A percentile compares a stretch with the other conserved stretches of the same genome.
Evolutionary conservation across 768 basidiomycete species (phyloP).

Genomic region (Mycena belliarum): DNA sequence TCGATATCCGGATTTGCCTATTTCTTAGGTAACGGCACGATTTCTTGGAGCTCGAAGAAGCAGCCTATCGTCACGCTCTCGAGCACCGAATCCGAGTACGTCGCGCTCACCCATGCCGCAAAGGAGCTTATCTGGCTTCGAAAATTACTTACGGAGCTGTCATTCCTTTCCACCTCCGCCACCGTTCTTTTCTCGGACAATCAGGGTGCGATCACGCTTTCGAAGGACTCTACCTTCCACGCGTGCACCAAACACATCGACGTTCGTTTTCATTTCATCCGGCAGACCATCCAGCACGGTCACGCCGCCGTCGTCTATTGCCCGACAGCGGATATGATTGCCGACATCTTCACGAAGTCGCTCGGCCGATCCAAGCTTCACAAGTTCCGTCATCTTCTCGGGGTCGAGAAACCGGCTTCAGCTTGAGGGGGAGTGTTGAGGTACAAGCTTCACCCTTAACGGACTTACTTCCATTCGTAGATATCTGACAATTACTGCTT

Average conservation of each 20-base stretch:
- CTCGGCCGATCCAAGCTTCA: conserved; percentile 9
- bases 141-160: conserved; percentile 17
- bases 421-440: conserved; percentile 6
- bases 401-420: not conserved
- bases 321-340: conserved; percentile 29
- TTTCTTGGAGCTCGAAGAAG: conserved; percentile 34
- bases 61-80: conserved; percentile 37
- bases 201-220: conserved; percentile 23
- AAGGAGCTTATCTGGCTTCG: conserved; percentile 26
- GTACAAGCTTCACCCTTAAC: too few species aligned
- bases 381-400: not conserved
- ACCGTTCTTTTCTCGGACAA: conserved; percentile 25
- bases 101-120: conserved; percentile 31
- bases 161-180: not conserved
- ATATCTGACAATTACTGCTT: too few species aligned
- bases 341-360: conserved; percentile 34
- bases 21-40: conserved; percentile 27
- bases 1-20: conserved; percentile 36
- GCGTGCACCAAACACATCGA: conserved; percentile 39
- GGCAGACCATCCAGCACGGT: conserved; percentile 26
- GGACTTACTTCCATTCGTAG: too few species aligned
- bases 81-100: conserved; percentile 37
- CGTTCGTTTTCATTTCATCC: conserved; percentile 34
- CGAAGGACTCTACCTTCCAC: conserved; percentile 31
- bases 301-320: conserved; percentile 14